Evolutionary conservation across 805 yeast species (phyloP), one percentile per base, ranked within the genome.

Genomic region (Metschnikowia shivogae): DNA sequence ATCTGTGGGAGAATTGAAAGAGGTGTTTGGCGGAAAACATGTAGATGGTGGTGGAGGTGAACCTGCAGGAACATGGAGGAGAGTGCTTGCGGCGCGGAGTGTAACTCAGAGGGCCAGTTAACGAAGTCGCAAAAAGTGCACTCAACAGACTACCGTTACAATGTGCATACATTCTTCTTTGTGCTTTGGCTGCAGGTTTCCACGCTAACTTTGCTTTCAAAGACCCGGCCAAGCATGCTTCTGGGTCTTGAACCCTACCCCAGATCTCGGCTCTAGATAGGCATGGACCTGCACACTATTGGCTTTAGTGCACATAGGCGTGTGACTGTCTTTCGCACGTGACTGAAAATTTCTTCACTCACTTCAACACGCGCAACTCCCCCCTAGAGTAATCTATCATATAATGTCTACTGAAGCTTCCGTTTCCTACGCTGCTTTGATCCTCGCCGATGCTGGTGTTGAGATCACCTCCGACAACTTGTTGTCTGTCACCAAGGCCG

Each of bases 341-440:
- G 50, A 44, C 43, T 40, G 46, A 50, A 50, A 50, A 32, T 35
- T 46, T 44, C 44, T 44, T 45, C 32, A 36, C 49, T 30, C 13
- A 34, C 22, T 31, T 39, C 35, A 34, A 19, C 17, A 12, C 39
- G 14, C 39, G 43, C 36, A 6, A 22, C 26, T 20, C 20, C 17
- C 17, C 12, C 22, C 12, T 4, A 28, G 13, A 28, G 17, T 26
- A 12, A 22, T 22, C 37, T 27, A 39, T 43, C 34, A 37, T 45
- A 72, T 61, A 72, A 88, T 88, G 96, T 86, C 95, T 73, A 67
- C 80, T 65, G 96, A 89, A 81, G 81, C 95, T 67, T 83, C 92
- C 70, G 88, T 89, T 70, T 86, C 97, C 63, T 89, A 89, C 86
- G 98, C 99, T 73, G 96, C 98, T 69, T 84, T 92, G 75, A 89